phyloP scores from a whole-genome alignment of 2,329 filamentous ascomycete species.

The Stylonectria norvegica region DNA sequence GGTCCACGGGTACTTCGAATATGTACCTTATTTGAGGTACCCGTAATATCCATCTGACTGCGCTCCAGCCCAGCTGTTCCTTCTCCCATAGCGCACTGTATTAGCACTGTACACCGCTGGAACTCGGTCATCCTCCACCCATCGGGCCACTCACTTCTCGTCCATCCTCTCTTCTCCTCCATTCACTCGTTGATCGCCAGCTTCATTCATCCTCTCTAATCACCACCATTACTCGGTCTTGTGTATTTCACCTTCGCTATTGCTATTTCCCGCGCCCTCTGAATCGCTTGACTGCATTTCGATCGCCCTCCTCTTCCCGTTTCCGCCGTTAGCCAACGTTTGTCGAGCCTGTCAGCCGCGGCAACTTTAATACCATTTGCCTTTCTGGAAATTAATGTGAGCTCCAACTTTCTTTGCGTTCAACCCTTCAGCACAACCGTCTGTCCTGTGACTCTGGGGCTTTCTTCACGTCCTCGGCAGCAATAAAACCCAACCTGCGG shows the following conservation, averaged over 20 bases:
- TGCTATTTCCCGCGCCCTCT: not conserved
- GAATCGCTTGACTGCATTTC: not conserved
- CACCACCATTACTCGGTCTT: not conserved
- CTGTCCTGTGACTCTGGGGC: too few relatives aligned
- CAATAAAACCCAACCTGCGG: too few relatives aligned
- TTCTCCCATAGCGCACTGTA: slow-evolving; percentile 1
- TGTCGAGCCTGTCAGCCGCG: slow-evolving; percentile 25
- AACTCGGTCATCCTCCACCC: not conserved
- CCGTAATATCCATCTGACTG: slow-evolving; percentile 20
- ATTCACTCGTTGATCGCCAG: slow-evolving; percentile 14
- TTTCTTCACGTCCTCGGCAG: too few relatives aligned
- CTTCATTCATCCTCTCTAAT: not conserved
- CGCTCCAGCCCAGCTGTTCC: slow-evolving; percentile 14
- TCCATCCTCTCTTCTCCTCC: slow-evolving; percentile 11
- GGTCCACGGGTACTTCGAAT: too few relatives aligned
- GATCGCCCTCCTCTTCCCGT: not conserved
- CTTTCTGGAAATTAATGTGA: slow-evolving; percentile 36
- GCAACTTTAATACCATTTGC: slow-evolving; percentile 24
- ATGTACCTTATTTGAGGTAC: too few relatives aligned
- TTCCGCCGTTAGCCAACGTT: slow-evolving; percentile 19
- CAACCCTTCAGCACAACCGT: slow-evolving; percentile 3
- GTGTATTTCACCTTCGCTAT: not conserved
- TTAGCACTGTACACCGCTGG: not conserved
- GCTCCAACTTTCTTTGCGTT: slow-evolving; percentile 28
- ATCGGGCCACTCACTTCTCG: slow-evolving; percentile 21